Evolutionary conservation across 345 rosid species (phyloP).

Genomic region (Geranium brycei): DNA sequence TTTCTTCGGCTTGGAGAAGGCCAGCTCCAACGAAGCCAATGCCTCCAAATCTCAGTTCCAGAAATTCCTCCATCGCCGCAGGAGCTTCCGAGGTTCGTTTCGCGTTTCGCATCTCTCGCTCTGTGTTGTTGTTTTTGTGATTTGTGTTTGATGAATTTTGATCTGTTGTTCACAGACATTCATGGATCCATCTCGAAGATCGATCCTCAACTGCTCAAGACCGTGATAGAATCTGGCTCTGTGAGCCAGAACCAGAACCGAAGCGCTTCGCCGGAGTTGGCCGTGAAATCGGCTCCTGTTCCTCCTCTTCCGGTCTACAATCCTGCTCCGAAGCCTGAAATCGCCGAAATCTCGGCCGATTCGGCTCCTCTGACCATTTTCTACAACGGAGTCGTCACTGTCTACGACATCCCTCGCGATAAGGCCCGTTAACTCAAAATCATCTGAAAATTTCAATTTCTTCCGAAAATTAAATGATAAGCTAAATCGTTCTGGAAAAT

Average conservation of each 20-base stretch:
- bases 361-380: slow-evolving; percentile 79
- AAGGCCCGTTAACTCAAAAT: slow-evolving; percentile 24
- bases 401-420: slow-evolving; percentile 45
- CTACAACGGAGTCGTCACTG: slow-evolving; percentile 66
- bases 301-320: slow-evolving; percentile 25
- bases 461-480: not conserved
- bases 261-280: not conserved
- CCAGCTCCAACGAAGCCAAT: slow-evolving; percentile 9
- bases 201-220: slow-evolving; percentile 57
- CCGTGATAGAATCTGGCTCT: slow-evolving; percentile 47
- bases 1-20: slow-evolving; percentile 50
- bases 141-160: not conserved
- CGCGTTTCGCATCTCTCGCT: not conserved
- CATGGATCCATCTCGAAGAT: slow-evolving; percentile 82
- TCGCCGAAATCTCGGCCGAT: slow-evolving; percentile 18
- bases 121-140: not conserved
- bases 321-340: slow-evolving; percentile 27
- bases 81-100: slow-evolving; percentile 56
- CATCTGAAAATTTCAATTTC: not conserved
- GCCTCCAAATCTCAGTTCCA: slow-evolving; percentile 32
- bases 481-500: not conserved
- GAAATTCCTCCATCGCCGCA: slow-evolving; percentile 40
- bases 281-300: slow-evolving; percentile 15
- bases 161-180: slow-evolving; percentile 27
- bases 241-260: slow-evolving; percentile 4